These are phyloP conservation scores for Ogataea paraovalis DNA, from an alignment of 805 yeast species.

Conservation along the genomic window DNA sequence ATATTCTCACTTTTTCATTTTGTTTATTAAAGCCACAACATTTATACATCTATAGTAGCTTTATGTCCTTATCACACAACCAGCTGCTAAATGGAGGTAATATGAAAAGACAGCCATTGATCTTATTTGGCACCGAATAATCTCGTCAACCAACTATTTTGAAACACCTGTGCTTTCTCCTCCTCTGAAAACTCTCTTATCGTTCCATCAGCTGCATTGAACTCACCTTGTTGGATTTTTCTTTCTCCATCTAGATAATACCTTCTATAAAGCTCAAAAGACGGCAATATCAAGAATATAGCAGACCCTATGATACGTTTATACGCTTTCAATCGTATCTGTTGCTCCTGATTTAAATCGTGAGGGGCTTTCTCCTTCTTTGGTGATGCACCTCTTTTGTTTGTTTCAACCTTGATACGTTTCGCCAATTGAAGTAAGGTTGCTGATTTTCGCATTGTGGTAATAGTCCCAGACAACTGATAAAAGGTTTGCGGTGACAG, in stretches of 20 bases:
- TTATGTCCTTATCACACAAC: no score
- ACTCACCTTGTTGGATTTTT: slow-evolving; percentile 43
- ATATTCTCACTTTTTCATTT: no score
- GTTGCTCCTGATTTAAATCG: slow-evolving; percentile 19
- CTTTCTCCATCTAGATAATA: slow-evolving; percentile 38
- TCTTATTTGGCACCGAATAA: slow-evolving; percentile 41
- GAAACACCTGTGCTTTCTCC: slow-evolving; percentile 37
- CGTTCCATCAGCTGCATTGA: slow-evolving; percentile 40
- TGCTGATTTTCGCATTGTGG: not conserved
- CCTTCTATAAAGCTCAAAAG: slow-evolving; percentile 31
- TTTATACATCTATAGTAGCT: no score
- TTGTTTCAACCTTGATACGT: not conserved
- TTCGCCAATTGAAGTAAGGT: not conserved
- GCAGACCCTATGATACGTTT: slow-evolving; percentile 32
- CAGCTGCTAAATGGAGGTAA: no score
- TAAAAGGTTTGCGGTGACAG: no score
- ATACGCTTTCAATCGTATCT: slow-evolving; percentile 22
- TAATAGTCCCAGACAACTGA: no score
- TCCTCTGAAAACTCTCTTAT: slow-evolving; percentile 39
- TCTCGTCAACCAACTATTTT: slow-evolving; percentile 35
- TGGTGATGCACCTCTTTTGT: not conserved
- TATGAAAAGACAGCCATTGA: no score
- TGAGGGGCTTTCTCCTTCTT: slow-evolving; percentile 2
- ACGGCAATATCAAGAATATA: slow-evolving; percentile 27
- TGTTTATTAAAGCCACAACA: no score